These are phyloP conservation scores for Fusarium oxysporum DNA, from an alignment of 2,329 filamentous ascomycete species.

Conservation along the genomic window DNA sequence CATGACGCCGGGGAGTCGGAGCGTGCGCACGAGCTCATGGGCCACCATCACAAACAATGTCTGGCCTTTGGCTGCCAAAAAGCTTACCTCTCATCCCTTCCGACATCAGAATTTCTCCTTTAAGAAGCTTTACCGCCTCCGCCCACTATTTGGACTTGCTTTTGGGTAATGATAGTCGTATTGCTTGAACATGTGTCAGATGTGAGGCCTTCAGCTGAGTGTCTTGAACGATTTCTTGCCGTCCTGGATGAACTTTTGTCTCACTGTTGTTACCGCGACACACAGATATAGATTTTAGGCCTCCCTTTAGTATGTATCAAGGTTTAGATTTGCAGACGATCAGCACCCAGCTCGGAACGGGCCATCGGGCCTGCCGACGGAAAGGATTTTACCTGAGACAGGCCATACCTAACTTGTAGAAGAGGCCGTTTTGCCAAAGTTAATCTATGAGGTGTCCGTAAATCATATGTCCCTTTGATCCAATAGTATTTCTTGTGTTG, in stretches of 20 bases:
- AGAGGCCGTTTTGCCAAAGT: background rate
- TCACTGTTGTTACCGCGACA: background rate
- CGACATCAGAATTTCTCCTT: rapidly evolving
- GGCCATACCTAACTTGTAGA: background rate
- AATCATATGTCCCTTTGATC: background rate
- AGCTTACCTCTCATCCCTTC: background rate
- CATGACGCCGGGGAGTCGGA: background rate
- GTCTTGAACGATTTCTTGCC: background rate
- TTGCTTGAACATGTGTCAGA: background rate
- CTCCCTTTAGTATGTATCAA: background rate
- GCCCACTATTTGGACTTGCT: background rate
- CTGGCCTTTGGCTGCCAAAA: background rate
- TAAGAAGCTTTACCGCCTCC: background rate
- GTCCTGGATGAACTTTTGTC: background rate
- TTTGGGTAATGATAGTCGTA: background rate
- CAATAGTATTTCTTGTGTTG: background rate
- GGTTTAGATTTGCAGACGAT: background rate
- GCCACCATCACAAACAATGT: background rate
- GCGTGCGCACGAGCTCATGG: background rate
- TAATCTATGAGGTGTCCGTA: background rate
- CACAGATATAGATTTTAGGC: background rate
- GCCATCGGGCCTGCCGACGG: background rate
- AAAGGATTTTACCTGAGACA: background rate
- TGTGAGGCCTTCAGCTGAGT: background rate
- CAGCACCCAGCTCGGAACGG: background rate